Base-by-base conservation (phyloP, 78 protist genomes). In the Tieghemostelium lacteum region DNA sequence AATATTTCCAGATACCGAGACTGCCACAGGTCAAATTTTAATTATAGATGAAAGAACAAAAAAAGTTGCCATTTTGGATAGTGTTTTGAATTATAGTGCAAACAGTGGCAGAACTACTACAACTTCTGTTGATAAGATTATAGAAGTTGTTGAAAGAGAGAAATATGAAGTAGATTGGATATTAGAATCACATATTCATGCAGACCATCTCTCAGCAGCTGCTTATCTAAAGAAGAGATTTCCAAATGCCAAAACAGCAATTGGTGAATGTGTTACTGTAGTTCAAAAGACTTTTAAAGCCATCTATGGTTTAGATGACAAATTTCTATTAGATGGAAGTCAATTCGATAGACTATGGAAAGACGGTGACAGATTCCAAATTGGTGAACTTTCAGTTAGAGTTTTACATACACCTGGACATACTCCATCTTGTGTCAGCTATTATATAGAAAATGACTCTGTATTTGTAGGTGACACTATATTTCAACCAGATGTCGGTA, bases 381-480 rank as follows among this genome's bases (percentile, higher is more conserved):
- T 93, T 33, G 96, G 96, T 31, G 24, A 7, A 29, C 24, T 93
- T 16, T 22, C 26, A 14, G 88, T 86, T 39, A 10, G 22, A 29
- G 93, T 86, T 17, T 20, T 86, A 10, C 42, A 78, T 4, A 93
- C 96, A 34, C 96, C 96, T 33, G 96, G 96, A 14, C 96, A 93
- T n/a, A 93, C 96, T 1, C 96, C 96, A 33, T 83, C 96, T n/a
- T 93, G 96, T 65, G 75, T 77, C 6, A 61, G 80, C 40, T 93
- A 93, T 61, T 75, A 78, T 40, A 45, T 86, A n/a, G 91, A 55
- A 22, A 73, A 67, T 17, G 88, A 85, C 62, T 45, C 60, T 42
- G 73, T 75, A 26, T 93, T 93, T 45, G 93, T 75, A 17, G 96
- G 96, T 39, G 96, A 93, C 72, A 93, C 96, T n/a, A 67, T 93